Evolutionary conservation across 2,329 filamentous ascomycete species (phyloP).

Genomic region (Aspergillus udagawae): DNA sequence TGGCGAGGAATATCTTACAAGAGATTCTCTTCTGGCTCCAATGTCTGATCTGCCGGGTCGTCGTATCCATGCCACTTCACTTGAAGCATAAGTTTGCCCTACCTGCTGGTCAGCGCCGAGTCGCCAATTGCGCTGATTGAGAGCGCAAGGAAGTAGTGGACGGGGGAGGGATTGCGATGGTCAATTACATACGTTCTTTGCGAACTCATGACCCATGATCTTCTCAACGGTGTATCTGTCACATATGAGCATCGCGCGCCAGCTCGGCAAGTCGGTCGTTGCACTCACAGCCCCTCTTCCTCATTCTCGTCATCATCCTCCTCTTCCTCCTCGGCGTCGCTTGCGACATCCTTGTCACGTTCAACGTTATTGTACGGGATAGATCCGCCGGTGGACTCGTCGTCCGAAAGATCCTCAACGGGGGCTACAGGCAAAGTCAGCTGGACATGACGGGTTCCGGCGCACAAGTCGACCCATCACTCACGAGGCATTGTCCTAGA

Average conservation of each 20-base stretch:
- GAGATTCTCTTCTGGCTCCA: slow-evolving; percentile 45
- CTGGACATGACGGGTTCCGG: slow-evolving; percentile 3
- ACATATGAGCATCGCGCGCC: slow-evolving; percentile 10
- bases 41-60: slow-evolving; percentile 40
- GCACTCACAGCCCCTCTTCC: slow-evolving; percentile 35
- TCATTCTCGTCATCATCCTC: slow-evolving; percentile 27
- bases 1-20: slow-evolving; percentile 26
- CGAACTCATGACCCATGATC: slow-evolving; percentile 35
- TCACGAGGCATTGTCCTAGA: slow-evolving; percentile 39
- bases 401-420: slow-evolving; percentile 32
- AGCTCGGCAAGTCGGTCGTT: slow-evolving; percentile 5
- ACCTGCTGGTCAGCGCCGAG: slow-evolving; percentile 15
- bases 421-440: slow-evolving; percentile 23
- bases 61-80: slow-evolving; percentile 49
- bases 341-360: slow-evolving; percentile 12
- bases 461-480: slow-evolving; percentile 19
- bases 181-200: slow-evolving; percentile 30
- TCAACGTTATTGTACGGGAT: slow-evolving; percentile 35
- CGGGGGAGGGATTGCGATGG: background rate
- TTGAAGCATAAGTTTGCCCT: slow-evolving; percentile 37
- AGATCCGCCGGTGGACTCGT: slow-evolving; percentile 33
- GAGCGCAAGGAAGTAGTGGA: background rate
- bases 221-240: slow-evolving; percentile 40
- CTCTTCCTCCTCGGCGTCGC: slow-evolving; percentile 14
- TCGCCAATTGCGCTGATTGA: background rate